Base-by-base conservation (phyloP, 257 asterid species). In the Jacaranda copaia region DNA sequence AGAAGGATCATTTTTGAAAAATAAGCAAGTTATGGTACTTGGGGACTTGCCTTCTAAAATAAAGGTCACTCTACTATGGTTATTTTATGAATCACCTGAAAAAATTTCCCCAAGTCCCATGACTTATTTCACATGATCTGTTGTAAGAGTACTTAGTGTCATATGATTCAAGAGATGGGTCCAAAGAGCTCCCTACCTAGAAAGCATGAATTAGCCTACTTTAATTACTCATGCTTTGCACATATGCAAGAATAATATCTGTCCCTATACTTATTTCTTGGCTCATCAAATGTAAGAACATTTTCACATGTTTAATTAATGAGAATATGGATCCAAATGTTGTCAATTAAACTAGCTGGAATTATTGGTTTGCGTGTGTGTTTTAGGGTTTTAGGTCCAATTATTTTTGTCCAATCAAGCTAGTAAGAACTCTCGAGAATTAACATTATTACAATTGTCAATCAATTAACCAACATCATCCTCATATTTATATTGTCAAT, bases 181-280 rank as follows among this genome's bases (percentile, higher is more conserved):
- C 80, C 75, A 67, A 56, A 55, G 49, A 76, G 69, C 74, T 35
- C 25, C 70, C 55, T 63, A 57, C 76, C 81, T 14, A 11, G 76
- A 36, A 61, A 68, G 62, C 76, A 77, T 57, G 55, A 68, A 46
- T 5, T 35, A 15, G 49, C 68, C 59, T 32, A 63, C 43, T 63
- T 39, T 51, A 64, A 52, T 51, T 16, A 12, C 74, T 9, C 3
- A 40, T 32, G 32, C 60, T 6, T 10, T 14, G 4, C 25, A 57
- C 15, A 11, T 72, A 42, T 39, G 15, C 19, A 40, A 19, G 32
- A 6, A 58, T 58, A 14, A 48, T 7, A 14, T 61, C 0, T 59
- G 78, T 46, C 69, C 59, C 76, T 13, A 58, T 15, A 20, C 18
- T 53, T 64, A 14, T 48, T 8, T 15, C 38, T 70, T 57, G 56